Evolutionary conservation across 2,329 filamentous ascomycete species (phyloP), one percentile per base, ranked within the genome.

Genomic region (Ilyonectria sp.): DNA sequence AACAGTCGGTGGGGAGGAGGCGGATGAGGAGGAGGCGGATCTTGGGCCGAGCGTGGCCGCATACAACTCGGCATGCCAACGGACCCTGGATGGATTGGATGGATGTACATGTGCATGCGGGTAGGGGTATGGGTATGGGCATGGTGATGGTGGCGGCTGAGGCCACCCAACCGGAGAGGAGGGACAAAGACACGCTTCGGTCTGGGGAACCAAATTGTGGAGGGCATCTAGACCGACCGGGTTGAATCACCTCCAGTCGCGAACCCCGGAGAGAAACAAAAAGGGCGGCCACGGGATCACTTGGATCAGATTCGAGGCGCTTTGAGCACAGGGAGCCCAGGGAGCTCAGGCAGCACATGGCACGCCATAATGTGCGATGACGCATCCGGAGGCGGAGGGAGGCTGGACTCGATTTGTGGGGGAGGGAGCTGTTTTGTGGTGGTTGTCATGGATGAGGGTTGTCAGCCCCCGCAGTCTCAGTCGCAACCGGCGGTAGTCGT

Each of bases 231-330:
- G 47, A 13, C 47, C 47, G 26, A 13, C 47, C 47, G 31, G 4
- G 15, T 5, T 29, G 17, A 26, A 33, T 19, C 26, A 9, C 9
- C 8, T 52, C 49, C 43, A 13, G 11, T 65, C 63, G 57, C 40
- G 50, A 49, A 65, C 63, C 63, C 63, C 33, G 63, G 63, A 57
- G 33, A 44, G 40, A 11, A 33, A 47, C 50, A 44, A 50, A 11
- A 33, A 54, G 26, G n/a, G 9, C n/a, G 26, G 26, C 57, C 63
- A 65, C 63, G 57, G 40, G 40, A 43, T 43, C 40, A 43, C 40
- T 43, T 43, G 40, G 63, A 60, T 47, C 43, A 33, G 19, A 35
- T 33, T 29, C 50, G 13, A n/a, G 49, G 59, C 59, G 59, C 49
- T 53, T 57, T 37, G 26, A 29, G 52, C 60, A 43, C 44, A 29